phyloP scores from a whole-genome alignment of 768 basidiomycete genomes.

The Porphyrellus cyaneotinctus region DNA sequence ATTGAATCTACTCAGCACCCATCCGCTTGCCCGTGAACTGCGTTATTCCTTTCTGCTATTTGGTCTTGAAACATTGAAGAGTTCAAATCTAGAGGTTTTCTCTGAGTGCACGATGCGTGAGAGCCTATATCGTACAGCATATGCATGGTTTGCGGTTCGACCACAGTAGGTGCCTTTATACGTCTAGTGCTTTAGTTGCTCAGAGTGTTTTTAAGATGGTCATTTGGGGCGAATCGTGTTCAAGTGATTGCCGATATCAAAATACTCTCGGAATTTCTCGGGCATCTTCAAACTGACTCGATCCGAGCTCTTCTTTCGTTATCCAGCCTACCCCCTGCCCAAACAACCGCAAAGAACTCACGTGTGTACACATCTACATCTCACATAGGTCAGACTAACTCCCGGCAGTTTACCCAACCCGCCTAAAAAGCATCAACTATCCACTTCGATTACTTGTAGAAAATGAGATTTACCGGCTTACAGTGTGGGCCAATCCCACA shows the following conservation, averaged over 20 bases:
- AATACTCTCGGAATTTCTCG: slow-evolving; percentile 78
- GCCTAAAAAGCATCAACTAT: slow-evolving; percentile 63
- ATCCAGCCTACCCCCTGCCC: slow-evolving; percentile 58
- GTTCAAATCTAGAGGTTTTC: slow-evolving; percentile 78
- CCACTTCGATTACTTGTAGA: slow-evolving; percentile 84
- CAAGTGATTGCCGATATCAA: slow-evolving; percentile 89
- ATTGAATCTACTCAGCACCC: slow-evolving; percentile 54
- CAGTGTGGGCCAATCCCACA: slow-evolving; percentile 87
- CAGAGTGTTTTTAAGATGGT: slow-evolving; percentile 62
- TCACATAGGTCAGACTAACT: slow-evolving; percentile 4
- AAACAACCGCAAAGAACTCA: slow-evolving; percentile 38
- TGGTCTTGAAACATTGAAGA: slow-evolving; percentile 87
- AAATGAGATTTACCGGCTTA: slow-evolving; percentile 82
- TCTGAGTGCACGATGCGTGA: slow-evolving; percentile 77
- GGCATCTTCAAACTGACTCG: slow-evolving; percentile 69
- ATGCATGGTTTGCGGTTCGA: slow-evolving; percentile 90
- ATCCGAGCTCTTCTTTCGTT: slow-evolving; percentile 55
- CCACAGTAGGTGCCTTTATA: slow-evolving; percentile 66
- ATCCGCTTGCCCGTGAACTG: slow-evolving; percentile 85
- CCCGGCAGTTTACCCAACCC: slow-evolving; percentile 48
- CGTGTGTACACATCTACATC: slow-evolving; percentile 32
- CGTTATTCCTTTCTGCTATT: slow-evolving; percentile 90
- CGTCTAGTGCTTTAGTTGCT: not conserved
- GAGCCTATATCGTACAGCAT: slow-evolving; percentile 72
- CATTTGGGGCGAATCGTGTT: slow-evolving; percentile 89